phyloP scores from a whole-genome alignment of 2,329 filamentous ascomycete species.

The Aphanoascus verrucosus region DNA sequence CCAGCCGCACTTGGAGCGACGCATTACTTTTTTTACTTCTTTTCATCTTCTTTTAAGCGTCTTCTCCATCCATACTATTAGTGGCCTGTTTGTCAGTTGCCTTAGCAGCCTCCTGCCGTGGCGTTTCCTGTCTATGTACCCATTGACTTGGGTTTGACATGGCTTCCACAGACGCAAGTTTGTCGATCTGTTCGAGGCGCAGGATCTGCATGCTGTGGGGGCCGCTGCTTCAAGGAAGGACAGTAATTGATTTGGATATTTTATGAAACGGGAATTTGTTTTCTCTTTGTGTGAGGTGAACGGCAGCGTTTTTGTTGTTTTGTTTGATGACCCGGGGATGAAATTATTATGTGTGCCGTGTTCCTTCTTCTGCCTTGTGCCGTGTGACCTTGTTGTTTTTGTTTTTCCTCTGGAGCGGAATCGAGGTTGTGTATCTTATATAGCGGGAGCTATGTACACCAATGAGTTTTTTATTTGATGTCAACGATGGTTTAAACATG shows the following conservation, averaged over 20 bases:
- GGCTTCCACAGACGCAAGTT: neutral
- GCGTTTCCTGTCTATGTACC: neutral
- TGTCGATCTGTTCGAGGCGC: neutral
- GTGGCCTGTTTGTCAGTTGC: neutral
- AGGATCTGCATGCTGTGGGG: neutral
- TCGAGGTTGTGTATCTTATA: slow-evolving; percentile 8
- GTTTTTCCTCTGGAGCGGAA: slow-evolving; percentile 6
- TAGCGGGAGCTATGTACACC: slow-evolving; percentile 12
- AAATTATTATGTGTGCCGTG: slow-evolving; percentile 3
- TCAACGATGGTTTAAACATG: neutral
- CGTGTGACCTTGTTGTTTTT: neutral
- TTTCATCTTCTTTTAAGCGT: neutral
- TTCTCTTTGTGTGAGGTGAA: slow-evolving; percentile 2
- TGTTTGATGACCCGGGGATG: slow-evolving; percentile 9
- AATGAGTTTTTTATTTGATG: slow-evolving; percentile 5
- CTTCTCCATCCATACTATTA: neutral
- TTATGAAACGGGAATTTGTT: neutral
- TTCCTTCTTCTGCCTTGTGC: slow-evolving; percentile 1
- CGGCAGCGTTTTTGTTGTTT: neutral
- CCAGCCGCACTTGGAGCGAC: neutral
- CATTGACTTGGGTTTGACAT: neutral
- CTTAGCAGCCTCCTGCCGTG: neutral
- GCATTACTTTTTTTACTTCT: neutral
- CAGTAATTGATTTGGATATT: slow-evolving; percentile 1
- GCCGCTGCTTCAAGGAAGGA: neutral